A percentile compares a stretch with the other conserved stretches of the same genome.
Evolutionary conservation across 352 stramenopile species (phyloP).

Genomic region (Pythium monospermum): DNA sequence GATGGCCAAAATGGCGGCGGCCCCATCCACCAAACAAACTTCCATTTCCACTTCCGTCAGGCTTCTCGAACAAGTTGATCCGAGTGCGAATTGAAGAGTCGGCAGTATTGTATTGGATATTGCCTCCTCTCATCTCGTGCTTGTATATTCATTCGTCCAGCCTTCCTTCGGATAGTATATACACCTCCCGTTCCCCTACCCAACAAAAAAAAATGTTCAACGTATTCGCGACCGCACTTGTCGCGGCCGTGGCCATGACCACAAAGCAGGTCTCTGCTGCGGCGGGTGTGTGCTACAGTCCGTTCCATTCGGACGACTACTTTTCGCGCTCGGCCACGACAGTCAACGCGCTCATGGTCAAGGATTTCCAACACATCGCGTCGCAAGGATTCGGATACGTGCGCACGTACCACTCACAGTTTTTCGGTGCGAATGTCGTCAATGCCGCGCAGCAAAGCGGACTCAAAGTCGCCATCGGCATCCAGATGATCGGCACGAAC

Average conservation of each 20-base stretch:
- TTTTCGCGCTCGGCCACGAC: neutral
- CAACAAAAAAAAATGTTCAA: neutral
- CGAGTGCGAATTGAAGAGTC: too few relatives aligned
- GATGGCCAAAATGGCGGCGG: too few relatives aligned
- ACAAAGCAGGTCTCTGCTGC: neutral
- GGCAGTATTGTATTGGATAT: too few relatives aligned
- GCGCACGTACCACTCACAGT: constrained; percentile 64
- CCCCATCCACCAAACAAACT: too few relatives aligned
- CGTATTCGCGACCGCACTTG: neutral
- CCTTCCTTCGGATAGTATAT: neutral
- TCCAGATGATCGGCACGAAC: constrained; percentile 33
- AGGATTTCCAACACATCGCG: constrained; percentile 19
- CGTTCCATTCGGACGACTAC: neutral
- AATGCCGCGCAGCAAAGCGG: constrained; percentile 30
- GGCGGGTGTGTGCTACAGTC: neutral
- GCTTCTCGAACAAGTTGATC: too few relatives aligned
- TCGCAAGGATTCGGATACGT: constrained; percentile 48
- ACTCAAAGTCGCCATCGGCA: constrained; percentile 53
- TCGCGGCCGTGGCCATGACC: neutral
- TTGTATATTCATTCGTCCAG: too few relatives aligned
- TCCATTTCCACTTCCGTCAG: neutral
- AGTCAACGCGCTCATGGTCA: constrained; percentile 10
- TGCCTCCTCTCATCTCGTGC: too few relatives aligned
- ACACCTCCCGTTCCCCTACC: too few relatives aligned
- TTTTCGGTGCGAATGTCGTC: constrained; percentile 47